Base-by-base conservation (phyloP, 2,329 filamentous ascomycete species). In the Curvularia lunata region DNA sequence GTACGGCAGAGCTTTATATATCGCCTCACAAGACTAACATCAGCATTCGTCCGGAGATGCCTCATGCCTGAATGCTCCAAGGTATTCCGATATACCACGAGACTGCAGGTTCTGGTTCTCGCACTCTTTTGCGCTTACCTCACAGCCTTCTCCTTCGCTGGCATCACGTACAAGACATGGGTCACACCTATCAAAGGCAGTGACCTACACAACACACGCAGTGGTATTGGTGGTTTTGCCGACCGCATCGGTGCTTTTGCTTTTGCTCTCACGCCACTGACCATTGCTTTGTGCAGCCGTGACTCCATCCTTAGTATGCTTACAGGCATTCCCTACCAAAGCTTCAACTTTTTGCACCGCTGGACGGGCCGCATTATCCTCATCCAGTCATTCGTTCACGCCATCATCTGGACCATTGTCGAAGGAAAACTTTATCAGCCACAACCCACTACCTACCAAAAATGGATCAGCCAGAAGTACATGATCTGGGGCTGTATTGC, bases 361-460 rank as follows among this genome's bases (percentile, higher is more conserved):
- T 56, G 49, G 48, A 56, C 54, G 5, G 54, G 54, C 28, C 54
- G 54, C 48, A 56, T 56, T 28, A 56, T 56, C 21, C 54, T 56
- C 19, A 34, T 53, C 0, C 54, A 56, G 27, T 53, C 49, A 18
- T 56, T 56, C 21, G 21, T 52, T 42, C 49, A 56, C 13, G 42
- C 54, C 16, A 53, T 56, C 23, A 53, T 56, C 13, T 56, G 54
- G 54, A 53, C 48, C 1, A 43, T 56, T 18, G 28, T 56, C 1
- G 54, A 56, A 43, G 54, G 34, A 53, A 56, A 48, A 48, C 54
- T 56, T 27, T 53, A 56, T 37, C 54, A 56, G 8, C 54, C 54
- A 2, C 54, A 56, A 12, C 54, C 54, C 21, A 48, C 54, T 7
- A 52, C 49, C 4, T 56, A 56, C 27, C 21, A 25, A 5, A 32